These are phyloP conservation scores for Penicillium griseofulvum DNA, from an alignment of 2,329 filamentous ascomycete genomes.

Conservation along the genomic window DNA sequence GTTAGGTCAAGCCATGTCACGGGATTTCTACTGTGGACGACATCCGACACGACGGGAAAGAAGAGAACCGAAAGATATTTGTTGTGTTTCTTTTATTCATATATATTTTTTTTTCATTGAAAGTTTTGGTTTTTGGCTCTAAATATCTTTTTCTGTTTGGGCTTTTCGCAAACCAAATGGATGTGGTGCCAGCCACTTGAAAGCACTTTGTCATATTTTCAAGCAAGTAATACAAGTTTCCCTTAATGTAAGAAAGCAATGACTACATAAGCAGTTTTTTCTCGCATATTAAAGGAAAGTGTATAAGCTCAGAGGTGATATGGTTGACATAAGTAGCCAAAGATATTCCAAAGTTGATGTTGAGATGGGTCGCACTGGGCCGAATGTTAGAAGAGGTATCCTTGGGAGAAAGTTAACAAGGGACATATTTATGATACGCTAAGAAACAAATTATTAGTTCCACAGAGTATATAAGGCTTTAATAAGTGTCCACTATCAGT, in stretches of 20 bases:
- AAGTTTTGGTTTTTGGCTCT: background rate
- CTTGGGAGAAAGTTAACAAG: too few relatives aligned
- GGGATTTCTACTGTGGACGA: background rate
- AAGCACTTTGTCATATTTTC: background rate
- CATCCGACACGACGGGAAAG: background rate
- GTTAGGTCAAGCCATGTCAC: conserved; percentile 3
- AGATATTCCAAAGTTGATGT: background rate
- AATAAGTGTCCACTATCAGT: background rate
- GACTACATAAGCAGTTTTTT: background rate
- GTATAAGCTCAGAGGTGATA: background rate
- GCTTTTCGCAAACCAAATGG: background rate
- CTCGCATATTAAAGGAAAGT: background rate
- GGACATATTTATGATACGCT: too few relatives aligned
- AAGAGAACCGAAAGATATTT: background rate
- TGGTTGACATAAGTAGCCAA: background rate
- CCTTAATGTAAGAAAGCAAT: background rate
- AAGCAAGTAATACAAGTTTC: background rate
- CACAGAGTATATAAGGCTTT: background rate
- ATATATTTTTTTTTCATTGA: background rate
- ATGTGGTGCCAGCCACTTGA: background rate
- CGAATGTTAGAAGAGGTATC: background rate
- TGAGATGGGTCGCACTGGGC: background rate
- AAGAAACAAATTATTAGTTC: background rate
- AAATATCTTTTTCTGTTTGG: too few relatives aligned
- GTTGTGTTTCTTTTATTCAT: background rate